Percentiles rank a stretch among this genome's conserved stretches.
Evolutionary conservation across 1,284 basidiomycete genomes (phyloP).

Genomic region (Grifola frondosa): DNA sequence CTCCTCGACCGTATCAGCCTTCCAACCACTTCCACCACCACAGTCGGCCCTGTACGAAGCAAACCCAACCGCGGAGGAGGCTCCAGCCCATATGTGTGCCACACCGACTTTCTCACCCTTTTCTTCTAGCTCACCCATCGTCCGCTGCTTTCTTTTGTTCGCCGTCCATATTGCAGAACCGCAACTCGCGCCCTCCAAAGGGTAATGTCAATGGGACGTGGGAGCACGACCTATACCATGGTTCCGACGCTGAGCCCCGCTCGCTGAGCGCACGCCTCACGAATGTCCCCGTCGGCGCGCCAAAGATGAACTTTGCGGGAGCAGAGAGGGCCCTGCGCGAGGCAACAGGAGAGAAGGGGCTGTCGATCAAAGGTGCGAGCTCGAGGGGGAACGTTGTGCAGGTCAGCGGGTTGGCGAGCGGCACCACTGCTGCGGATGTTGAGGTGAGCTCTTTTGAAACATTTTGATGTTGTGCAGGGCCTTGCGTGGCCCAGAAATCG

Average conservation of each 20-base stretch:
- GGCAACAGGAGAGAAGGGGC: conserved; percentile 35
- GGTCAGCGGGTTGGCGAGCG: conserved; percentile 70
- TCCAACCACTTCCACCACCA: conserved; percentile 33
- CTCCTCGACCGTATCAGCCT: conserved; percentile 67
- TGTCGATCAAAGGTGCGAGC: conserved; percentile 77
- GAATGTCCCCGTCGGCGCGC: conserved; percentile 43
- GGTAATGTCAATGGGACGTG: conserved; percentile 66
- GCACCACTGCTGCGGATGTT: conserved; percentile 83
- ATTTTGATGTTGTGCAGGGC: not conserved
- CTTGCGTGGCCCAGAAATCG: not conserved
- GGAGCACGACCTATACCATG: conserved; percentile 72
- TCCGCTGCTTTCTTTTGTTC: conserved; percentile 4
- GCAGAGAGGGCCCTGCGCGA: conserved; percentile 43
- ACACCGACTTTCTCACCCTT: conserved; percentile 24
- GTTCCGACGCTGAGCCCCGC: conserved; percentile 42
- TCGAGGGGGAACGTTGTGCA: conserved; percentile 69
- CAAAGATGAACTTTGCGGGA: conserved; percentile 52
- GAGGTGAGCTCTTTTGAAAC: conserved; percentile 45
- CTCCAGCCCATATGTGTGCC: conserved; percentile 68
- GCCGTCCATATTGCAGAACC: conserved; percentile 39
- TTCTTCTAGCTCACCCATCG: conserved; percentile 17
- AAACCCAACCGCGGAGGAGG: conserved; percentile 47
- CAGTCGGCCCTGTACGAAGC: conserved; percentile 57
- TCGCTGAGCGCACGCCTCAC: conserved; percentile 64
- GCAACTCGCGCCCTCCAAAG: conserved; percentile 53